Percentiles rank a stretch among this genome's conserved stretches.
These are phyloP conservation scores for Syncephalastrum contaminatum DNA, from an alignment of 371 early-diverging fungal genomes.

Conservation along the genomic window DNA sequence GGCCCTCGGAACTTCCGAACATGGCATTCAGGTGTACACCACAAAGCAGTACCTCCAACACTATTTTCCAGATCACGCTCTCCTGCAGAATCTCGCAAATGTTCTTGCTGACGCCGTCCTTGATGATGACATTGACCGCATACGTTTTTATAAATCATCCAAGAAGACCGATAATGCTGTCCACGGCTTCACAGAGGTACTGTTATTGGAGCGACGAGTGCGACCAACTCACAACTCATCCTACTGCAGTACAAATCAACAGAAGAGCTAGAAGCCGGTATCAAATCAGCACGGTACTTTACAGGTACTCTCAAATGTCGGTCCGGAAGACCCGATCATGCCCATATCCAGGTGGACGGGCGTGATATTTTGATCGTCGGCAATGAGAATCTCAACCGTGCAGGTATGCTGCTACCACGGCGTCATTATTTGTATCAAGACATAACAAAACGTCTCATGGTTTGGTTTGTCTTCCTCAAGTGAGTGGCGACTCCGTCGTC, in stretches of 20 bases:
- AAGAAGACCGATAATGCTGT: conserved; percentile 25
- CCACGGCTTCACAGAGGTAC: conserved; percentile 55
- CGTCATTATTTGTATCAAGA: too few species aligned
- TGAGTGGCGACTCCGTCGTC: conserved; percentile 84
- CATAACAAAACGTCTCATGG: too few species aligned
- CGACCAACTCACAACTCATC: not conserved
- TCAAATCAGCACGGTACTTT: conserved; percentile 56
- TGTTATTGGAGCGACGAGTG: not conserved
- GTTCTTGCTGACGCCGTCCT: conserved; percentile 55
- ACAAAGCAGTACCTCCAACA: conserved; percentile 44
- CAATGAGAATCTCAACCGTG: conserved; percentile 76
- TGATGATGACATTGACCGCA: conserved; percentile 49
- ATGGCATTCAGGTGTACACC: conserved; percentile 20
- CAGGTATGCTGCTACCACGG: conserved; percentile 32
- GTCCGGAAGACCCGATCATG: conserved; percentile 53
- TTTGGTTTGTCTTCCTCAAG: conserved; percentile 17
- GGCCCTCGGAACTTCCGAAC: conserved; percentile 1
- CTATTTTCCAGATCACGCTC: conserved; percentile 36
- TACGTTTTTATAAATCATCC: conserved; percentile 22
- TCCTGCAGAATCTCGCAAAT: conserved; percentile 45
- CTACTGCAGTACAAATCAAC: conserved; percentile 52
- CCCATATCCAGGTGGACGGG: conserved; percentile 49
- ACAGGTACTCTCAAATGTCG: conserved; percentile 54
- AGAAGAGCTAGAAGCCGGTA: conserved; percentile 59
- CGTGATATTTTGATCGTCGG: conserved; percentile 66